phyloP scores from a whole-genome alignment of 805 yeast genomes.

The Clavispora fructus region DNA sequence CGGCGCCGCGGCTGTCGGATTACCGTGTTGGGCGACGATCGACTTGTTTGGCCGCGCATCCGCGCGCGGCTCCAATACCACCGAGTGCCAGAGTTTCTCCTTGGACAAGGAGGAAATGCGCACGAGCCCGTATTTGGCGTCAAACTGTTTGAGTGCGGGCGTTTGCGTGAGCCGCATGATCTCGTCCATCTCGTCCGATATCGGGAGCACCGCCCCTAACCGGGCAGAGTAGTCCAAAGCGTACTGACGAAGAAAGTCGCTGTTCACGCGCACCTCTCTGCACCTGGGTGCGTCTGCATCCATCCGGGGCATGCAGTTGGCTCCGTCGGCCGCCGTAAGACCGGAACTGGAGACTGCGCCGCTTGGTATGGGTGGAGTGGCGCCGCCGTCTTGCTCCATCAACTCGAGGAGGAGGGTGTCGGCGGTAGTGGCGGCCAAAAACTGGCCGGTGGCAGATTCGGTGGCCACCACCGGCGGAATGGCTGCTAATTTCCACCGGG shows the following conservation, averaged over 20 bases:
- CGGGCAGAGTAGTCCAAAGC: conserved; percentile 15
- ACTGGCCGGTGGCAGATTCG: background rate
- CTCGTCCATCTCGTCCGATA: conserved; percentile 2
- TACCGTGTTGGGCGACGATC: conserved; percentile 21
- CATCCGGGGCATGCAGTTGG: background rate
- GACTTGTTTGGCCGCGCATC: conserved; percentile 28
- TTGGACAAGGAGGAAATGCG: conserved; percentile 9
- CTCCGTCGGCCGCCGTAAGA: background rate
- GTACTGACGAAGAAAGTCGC: conserved; percentile 12
- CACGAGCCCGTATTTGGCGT: background rate
- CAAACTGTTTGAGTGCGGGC: conserved; percentile 2
- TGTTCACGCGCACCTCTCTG: conserved; percentile 13
- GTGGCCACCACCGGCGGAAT: background rate
- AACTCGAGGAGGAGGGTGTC: background rate
- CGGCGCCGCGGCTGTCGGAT: conserved; percentile 22
- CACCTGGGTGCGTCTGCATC: background rate
- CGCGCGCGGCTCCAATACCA: conserved; percentile 46
- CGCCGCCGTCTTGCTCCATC: background rate
- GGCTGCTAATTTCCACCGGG: background rate
- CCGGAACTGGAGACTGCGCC: background rate
- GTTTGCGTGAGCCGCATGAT: conserved; percentile 1
- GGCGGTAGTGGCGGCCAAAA: background rate
- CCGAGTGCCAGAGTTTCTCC: conserved; percentile 20
- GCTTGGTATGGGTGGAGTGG: background rate
- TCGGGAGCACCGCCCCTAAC: conserved; percentile 4